Evolutionary conservation across 805 yeast species (phyloP), one percentile per base, ranked within the genome.

Genomic region (Starmerella geochares): DNA sequence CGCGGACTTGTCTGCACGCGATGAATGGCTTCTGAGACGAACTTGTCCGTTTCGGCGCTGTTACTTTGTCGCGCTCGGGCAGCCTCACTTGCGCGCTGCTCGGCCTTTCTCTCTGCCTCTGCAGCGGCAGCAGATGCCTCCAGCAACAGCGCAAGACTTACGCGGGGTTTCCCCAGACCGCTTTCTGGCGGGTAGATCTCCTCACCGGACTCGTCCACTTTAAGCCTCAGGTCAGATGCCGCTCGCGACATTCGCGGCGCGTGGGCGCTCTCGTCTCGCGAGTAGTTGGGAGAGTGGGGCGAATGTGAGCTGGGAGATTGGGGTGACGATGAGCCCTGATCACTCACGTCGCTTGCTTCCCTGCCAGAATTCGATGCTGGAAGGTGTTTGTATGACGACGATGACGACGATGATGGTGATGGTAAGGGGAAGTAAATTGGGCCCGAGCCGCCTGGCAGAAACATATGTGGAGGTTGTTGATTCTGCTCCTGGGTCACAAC

Each of bases 61-160:
- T 38, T 28, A 24, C 24, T 9, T 2, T 45, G 46, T 14, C 47
- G 29, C 35, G 19, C 10, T 28, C n/a, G 20, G 27, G 45, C 20
- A 14, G 13, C 20, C 28, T 32, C 53, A 29, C 16, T 14, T 14
- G 37, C 23, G 13, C 38, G 43, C 47, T 25, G 36, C 33, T 49
- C 50, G 19, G 49, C 54, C 19, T 39, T 21, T 25, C 37, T 8
- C 36, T 52, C 55, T 10, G 56, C 56, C 19, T 36, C 49, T 2
- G 54, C 56, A 2, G 56, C 56, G 7, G 56, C 56, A 11, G 51
- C 47, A 2, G 51, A 41, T 11, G 57, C 57, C 44, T 54, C 57
- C 2, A 51, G 47, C 24, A 54, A 48, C 33, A 54, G 25, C 2
- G 54, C 50, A 7, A 54, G 47, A 31, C 53, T 48, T n/a, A 44